Evolutionary conservation across 345 rosid genomes (phyloP), one percentile per base, ranked within the genome.

Genomic region (Rhodamnia argentea): DNA sequence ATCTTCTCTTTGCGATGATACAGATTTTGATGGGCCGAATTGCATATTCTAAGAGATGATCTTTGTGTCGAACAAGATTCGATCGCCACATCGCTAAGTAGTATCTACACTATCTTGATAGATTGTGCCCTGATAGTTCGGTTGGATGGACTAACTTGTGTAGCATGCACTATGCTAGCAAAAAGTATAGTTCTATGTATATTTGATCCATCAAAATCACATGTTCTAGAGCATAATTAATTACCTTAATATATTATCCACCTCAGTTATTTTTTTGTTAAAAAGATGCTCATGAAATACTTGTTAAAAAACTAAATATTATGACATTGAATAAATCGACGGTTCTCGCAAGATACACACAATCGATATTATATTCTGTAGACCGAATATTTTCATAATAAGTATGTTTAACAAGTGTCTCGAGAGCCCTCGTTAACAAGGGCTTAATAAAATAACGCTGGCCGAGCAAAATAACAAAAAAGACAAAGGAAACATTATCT

Each of bases 21-120:
- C 47, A 0, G 11, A 37, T 70, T 70, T 70, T 37, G 81, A 24
- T 5, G 47, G 4, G 81, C 4, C 20, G 26, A 37, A 32, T 70
- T 37, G 13, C 78, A 18, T 1, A 70, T 40, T 6, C 5, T 70
- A 70, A 18, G 0, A 18, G 78, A 70, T 37, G 13, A 70, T 70
- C 13, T 70, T 37, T 0, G 13, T 37, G 40, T 18, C 0, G 7
- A 29, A 64, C 1, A 5, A 0, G 23, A 24, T 23, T 23, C 4
- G 6, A 9, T 32, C 16, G 5, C 5, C 23, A 16, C 2, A 16
- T 32, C 3, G 5, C 23, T 64, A 16, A 64, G 76, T 16, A 29
- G 32, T 32, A 18, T 64, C 0, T 29, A 0, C 44, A 29, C 1
- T 0, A 15, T 0, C 40, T 64, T 29, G 29, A 22, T 23, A 56